These are phyloP conservation scores for Aspergillus intermedius DNA, from an alignment of 2,329 filamentous ascomycete genomes.

Conservation along the genomic window DNA sequence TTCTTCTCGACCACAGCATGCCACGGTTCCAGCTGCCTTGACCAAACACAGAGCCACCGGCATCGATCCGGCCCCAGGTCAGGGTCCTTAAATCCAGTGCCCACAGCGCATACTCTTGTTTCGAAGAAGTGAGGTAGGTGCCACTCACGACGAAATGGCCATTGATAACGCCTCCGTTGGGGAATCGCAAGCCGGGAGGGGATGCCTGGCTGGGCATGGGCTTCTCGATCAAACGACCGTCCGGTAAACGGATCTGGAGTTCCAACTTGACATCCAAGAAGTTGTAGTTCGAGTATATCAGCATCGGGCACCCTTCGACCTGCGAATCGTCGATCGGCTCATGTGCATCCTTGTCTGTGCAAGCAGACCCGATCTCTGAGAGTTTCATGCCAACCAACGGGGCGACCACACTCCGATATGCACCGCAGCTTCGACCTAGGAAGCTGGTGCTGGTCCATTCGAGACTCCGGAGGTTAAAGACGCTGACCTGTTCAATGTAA, in stretches of 20 bases:
- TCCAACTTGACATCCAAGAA: slow-evolving; percentile 96
- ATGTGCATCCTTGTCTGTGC: slow-evolving; percentile 33
- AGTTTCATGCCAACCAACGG: slow-evolving; percentile 54
- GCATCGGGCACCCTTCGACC: slow-evolving; percentile 58
- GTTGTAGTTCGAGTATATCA: slow-evolving; percentile 99
- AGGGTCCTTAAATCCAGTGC: slow-evolving; percentile 81
- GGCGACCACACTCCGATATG: slow-evolving; percentile 90
- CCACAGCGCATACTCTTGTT: slow-evolving; percentile 97
- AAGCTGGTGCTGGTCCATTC: slow-evolving; percentile 91
- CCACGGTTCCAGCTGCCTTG: slow-evolving; percentile 98
- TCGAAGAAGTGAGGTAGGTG: slow-evolving; percentile 93
- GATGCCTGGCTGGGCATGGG: slow-evolving; percentile 77
- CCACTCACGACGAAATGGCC: slow-evolving; percentile 96
- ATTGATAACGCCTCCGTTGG: slow-evolving; percentile 91
- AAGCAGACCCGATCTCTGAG: slow-evolving; percentile 39
- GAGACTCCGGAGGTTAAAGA: slow-evolving; percentile 90
- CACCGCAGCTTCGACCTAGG: slow-evolving; percentile 86
- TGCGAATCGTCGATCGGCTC: slow-evolving; percentile 25
- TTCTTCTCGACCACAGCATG: slow-evolving; percentile 84
- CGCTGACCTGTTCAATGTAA: slow-evolving; percentile 97
- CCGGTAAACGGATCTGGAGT: slow-evolving; percentile 76
- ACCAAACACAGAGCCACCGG: slow-evolving; percentile 86
- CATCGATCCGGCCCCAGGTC: slow-evolving; percentile 93
- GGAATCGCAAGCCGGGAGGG: slow-evolving; percentile 87
- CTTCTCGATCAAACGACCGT: slow-evolving; percentile 78